Evolutionary conservation across 1,284 basidiomycete genomes (phyloP).

Genomic region (Amylostereum areolatum): DNA sequence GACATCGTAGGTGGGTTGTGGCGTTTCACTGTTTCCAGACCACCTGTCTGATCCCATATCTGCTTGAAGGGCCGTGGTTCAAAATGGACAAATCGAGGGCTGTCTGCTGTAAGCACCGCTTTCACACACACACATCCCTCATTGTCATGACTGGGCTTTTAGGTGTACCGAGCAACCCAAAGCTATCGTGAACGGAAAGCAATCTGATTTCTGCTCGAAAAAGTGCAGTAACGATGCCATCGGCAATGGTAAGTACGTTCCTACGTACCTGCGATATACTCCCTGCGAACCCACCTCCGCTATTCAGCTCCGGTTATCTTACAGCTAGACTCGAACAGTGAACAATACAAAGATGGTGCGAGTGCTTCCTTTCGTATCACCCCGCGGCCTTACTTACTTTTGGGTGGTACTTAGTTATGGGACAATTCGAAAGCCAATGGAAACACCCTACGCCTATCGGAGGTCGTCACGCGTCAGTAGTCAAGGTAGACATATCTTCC

Average conservation of each 20-base stretch:
- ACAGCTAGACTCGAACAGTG: slow-evolving; percentile 4
- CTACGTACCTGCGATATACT: neutral
- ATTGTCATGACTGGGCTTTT: neutral
- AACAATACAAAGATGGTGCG: slow-evolving; percentile 6
- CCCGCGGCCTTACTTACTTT: neutral
- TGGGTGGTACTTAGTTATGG: slow-evolving; percentile 6
- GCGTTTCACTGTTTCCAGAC: too few relatives aligned
- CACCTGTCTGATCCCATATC: too few relatives aligned
- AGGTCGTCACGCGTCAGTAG: slow-evolving; percentile 12
- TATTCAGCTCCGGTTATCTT: slow-evolving; percentile 14
- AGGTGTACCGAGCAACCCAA: slow-evolving; percentile 18
- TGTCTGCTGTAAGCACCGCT: slow-evolving; percentile 14
- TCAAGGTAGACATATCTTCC: slow-evolving; percentile 8
- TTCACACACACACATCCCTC: neutral
- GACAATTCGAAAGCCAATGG: slow-evolving; percentile 15
- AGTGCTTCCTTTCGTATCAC: neutral
- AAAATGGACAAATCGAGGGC: slow-evolving; percentile 4
- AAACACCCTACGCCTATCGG: slow-evolving; percentile 13
- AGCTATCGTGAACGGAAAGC: slow-evolving; percentile 11
- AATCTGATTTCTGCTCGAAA: slow-evolving; percentile 20
- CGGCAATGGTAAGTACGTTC: slow-evolving; percentile 4
- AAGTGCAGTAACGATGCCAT: slow-evolving; percentile 11
- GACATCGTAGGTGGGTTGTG: slow-evolving; percentile 14
- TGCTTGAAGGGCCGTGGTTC: slow-evolving; percentile 1
- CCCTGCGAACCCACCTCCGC: neutral